Base-by-base conservation (phyloP, 1,139 yeast genomes). In the Yamadazyma trypodendri region DNA sequence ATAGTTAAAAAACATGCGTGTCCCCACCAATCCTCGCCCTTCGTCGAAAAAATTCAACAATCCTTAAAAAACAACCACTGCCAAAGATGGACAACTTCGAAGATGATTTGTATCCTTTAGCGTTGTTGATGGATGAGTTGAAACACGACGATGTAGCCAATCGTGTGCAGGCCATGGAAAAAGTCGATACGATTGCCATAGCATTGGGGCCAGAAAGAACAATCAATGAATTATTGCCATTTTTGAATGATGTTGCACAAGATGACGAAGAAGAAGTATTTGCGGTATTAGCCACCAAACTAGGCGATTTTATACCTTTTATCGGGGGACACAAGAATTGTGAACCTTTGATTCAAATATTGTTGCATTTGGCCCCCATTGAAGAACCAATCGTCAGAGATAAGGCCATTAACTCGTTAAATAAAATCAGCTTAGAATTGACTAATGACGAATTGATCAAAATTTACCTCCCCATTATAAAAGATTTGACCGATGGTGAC, bases 211-310 rank as follows among this genome's bases (percentile, higher is more conserved):
- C 95, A 7, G 96, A 88, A 58, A 77, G 98, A 56, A 87, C 97
- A 13, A 75, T 96, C 43, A 75, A 76, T 36, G 98, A 94, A 61
- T 74, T 94, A 56, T 72, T 94, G 43, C 97, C 97, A 25, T 92
- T 92, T 58, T 74, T 94, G 47, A 65, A 62, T 45, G 87, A 85
- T 51, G 97, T 89, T 31, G 90, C 97, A 9, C 96, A 92, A 51
- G 99, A 92, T 54, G 99, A 94, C 59, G 98, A 94, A 63, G 99
- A 94, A 61, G 99, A 94, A 63, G 96, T 94, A 7, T 83, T 92
- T 61, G 88, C 97, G 1, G 94, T 89, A 14, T 75, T 94, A 49
- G 97, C 97, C 3, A 86, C 84, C 50, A 92, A 90, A 65, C 68
- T 94, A 50, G 96, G 96, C 30, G 79, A 78, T 40, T 92, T 94